These are phyloP conservation scores for Zygosaccharomyces lentus DNA, from an alignment of 805 yeast species.

Conservation along the genomic window DNA sequence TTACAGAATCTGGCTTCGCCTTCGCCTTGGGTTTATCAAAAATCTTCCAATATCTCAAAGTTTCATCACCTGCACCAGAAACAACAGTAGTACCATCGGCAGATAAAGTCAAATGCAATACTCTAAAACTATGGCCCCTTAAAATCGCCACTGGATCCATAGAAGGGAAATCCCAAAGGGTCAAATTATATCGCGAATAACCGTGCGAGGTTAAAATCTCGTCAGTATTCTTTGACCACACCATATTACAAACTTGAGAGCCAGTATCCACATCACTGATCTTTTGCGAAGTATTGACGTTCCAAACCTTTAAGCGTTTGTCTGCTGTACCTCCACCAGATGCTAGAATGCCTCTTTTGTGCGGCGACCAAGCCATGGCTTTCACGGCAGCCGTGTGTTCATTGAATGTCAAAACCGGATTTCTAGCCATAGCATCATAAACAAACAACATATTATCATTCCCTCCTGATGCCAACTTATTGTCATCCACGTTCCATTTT, in stretches of 20 bases:
- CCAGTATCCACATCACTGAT: constrained; percentile 87
- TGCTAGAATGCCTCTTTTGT: constrained; percentile 87
- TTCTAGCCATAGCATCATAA: constrained; percentile 72
- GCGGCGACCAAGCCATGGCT: constrained; percentile 97
- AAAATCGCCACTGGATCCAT: constrained; percentile 89
- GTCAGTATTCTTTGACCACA: constrained; percentile 89
- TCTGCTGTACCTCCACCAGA: constrained; percentile 98
- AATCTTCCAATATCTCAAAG: constrained; percentile 91
- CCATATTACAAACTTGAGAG: constrained; percentile 90
- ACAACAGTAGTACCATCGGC: constrained; percentile 97
- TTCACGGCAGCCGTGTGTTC: constrained; percentile 95
- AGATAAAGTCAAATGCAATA: constrained; percentile 79
- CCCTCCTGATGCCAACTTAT: constrained; percentile 91
- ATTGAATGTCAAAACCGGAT: constrained; percentile 65
- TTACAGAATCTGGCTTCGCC: constrained; percentile 54
- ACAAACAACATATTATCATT: constrained; percentile 82
- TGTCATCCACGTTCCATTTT: constrained; percentile 87
- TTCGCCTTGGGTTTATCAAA: constrained; percentile 71
- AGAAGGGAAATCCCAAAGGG: constrained; percentile 89
- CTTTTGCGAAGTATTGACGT: constrained; percentile 71
- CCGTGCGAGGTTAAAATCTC: constrained; percentile 96
- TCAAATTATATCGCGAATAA: constrained; percentile 81
- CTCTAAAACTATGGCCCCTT: constrained; percentile 92
- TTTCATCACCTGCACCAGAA: constrained; percentile 98
- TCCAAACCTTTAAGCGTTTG: constrained; percentile 86